Conservation (phyloP, 305 asterid genomes). For the Fraxinus nigra region DNA sequence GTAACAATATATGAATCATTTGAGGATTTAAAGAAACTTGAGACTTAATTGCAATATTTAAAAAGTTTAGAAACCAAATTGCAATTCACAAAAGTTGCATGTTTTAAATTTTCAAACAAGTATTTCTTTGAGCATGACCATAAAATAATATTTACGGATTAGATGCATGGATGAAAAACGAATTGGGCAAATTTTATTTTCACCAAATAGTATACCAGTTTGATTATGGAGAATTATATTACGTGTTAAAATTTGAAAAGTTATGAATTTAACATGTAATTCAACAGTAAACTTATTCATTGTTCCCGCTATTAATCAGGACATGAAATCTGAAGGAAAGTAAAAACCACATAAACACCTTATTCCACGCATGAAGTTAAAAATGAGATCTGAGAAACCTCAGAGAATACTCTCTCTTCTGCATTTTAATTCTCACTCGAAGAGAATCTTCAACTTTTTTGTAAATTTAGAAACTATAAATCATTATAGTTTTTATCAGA, state of each 20-base stretch:
- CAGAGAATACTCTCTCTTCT: background rate
- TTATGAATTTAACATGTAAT: background rate
- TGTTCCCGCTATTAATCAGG: background rate
- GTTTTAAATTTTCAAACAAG: background rate
- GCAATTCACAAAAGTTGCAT: background rate
- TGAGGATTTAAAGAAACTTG: background rate
- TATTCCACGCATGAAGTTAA: constrained; percentile 36
- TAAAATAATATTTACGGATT: background rate
- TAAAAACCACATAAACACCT: constrained; percentile 39
- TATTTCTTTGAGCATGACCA: background rate
- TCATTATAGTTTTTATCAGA: background rate
- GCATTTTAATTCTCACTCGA: background rate
- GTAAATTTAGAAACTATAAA: background rate
- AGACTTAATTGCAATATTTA: background rate
- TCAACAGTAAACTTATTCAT: background rate
- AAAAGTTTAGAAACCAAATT: background rate
- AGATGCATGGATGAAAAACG: background rate
- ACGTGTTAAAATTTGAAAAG: background rate
- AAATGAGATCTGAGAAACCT: constrained; percentile 4
- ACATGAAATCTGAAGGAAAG: background rate
- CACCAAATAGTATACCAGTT: background rate
- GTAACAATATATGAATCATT: background rate
- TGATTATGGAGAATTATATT: background rate
- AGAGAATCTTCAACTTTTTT: background rate
- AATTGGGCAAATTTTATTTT: background rate